These are phyloP conservation scores for Neopestalotiopsis sp. DNA, from an alignment of 2,329 filamentous ascomycete genomes.

Conservation along the genomic window DNA sequence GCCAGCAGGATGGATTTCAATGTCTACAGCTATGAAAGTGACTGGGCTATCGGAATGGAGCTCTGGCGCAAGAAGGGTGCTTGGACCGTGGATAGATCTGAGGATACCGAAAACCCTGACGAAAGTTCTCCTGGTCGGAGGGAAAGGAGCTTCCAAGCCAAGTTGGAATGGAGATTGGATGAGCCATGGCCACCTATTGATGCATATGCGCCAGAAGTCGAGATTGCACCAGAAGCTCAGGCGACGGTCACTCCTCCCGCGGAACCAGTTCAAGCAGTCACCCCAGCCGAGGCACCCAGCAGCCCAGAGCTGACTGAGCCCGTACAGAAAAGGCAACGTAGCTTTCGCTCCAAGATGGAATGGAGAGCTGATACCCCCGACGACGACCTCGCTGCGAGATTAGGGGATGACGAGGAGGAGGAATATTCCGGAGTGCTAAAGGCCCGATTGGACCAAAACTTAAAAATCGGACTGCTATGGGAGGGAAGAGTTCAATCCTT, in stretches of 20 bases:
- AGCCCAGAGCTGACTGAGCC: background rate
- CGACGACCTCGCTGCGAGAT: conserved; percentile 37
- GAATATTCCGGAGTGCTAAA: conserved; percentile 88
- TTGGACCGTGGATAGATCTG: conserved; percentile 41
- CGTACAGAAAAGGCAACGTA: conserved; percentile 42
- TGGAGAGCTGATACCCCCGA: conserved; percentile 50
- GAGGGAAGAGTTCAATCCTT: conserved; percentile 92
- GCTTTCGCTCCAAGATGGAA: conserved; percentile 59
- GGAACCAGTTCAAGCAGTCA: conserved; percentile 18
- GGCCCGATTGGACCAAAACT: conserved; percentile 85
- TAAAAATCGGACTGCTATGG: conserved; percentile 86
- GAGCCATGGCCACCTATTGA: conserved; percentile 30
- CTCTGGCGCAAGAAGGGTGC: conserved; percentile 75
- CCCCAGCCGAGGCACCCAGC: conserved; percentile 10
- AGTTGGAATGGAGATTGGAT: conserved; percentile 55
- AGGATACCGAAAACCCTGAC: conserved; percentile 27
- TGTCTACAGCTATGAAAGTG: conserved; percentile 96
- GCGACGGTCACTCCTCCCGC: background rate
- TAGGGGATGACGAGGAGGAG: conserved; percentile 47
- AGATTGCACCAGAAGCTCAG: conserved; percentile 10
- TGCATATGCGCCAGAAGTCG: conserved; percentile 16
- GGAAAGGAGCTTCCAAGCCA: conserved; percentile 53
- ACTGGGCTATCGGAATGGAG: conserved; percentile 90
- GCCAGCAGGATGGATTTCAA: conserved; percentile 96
- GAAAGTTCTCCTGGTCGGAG: conserved; percentile 25